These are phyloP conservation scores for Barnettozyma sucrosica DNA, from an alignment of 805 yeast genomes.

Conservation along the genomic window DNA sequence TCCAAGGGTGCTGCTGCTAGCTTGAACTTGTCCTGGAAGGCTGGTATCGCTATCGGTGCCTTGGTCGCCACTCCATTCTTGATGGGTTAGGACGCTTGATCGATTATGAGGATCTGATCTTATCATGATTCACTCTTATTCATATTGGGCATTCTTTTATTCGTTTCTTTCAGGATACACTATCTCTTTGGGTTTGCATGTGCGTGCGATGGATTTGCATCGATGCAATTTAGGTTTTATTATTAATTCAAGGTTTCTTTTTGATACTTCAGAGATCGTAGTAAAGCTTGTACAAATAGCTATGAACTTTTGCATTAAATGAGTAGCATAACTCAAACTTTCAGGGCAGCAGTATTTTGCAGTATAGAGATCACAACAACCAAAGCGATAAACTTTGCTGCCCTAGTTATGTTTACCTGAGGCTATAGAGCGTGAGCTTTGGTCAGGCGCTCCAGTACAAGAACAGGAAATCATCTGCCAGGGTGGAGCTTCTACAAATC, in stretches of 20 bases:
- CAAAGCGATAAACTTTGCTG: no score
- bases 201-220: constrained; percentile 1
- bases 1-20: constrained; percentile 28
- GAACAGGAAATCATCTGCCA: no score
- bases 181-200: not conserved
- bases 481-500: no score
- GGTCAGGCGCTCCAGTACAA: no score
- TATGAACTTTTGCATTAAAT: no score
- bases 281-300: no score
- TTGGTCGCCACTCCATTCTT: constrained; percentile 34
- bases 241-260: not conserved
- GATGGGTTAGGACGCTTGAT: constrained; percentile 24
- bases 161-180: not conserved
- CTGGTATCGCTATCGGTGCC: constrained; percentile 35
- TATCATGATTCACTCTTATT: constrained; percentile 1
- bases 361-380: no score
- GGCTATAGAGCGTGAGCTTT: no score
- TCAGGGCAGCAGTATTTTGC: no score
- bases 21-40: constrained; percentile 35
- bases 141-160: constrained; percentile 1
- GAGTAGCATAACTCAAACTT: no score
- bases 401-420: no score
- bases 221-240: not conserved
- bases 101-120: not conserved
- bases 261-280: constrained; percentile 8